Conservation (phyloP, 805 yeast species). For the Pichia thaimueangensis region DNA sequence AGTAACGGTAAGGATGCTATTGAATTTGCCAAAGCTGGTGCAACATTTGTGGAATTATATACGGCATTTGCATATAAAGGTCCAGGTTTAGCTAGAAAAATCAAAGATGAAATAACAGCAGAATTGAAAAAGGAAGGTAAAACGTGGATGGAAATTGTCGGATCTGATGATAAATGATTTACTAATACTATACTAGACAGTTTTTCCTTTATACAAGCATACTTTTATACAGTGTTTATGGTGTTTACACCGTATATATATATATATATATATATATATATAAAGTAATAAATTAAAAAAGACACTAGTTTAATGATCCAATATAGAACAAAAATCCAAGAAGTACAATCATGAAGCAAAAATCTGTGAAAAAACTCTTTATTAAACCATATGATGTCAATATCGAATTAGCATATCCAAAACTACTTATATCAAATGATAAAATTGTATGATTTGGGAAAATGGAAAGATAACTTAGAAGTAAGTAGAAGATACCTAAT, state of each 20-base stretch:
- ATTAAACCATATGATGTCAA: slow-evolving; percentile 3
- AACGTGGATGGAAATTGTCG: slow-evolving; percentile 79
- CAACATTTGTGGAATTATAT: slow-evolving; percentile 79
- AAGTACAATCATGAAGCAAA: slow-evolving; percentile 4
- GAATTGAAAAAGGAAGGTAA: slow-evolving; percentile 68
- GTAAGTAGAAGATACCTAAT: slow-evolving; percentile 1
- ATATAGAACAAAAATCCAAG: slow-evolving; percentile 1
- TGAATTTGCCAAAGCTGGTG: slow-evolving; percentile 92
- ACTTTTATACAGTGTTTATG: too few species aligned
- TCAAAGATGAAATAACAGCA: slow-evolving; percentile 51
- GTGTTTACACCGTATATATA: too few species aligned
- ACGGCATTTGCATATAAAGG: slow-evolving; percentile 92
- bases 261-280: too few species aligned
- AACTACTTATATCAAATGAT: slow-evolving; percentile 9
- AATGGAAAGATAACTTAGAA: neutral
- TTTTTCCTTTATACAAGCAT: too few species aligned
- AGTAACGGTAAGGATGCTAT: slow-evolving; percentile 81
- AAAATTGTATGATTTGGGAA: slow-evolving; percentile 10
- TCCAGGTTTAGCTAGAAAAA: slow-evolving; percentile 67
- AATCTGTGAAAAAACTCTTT: slow-evolving; percentile 8
- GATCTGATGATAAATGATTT: slow-evolving; percentile 43
- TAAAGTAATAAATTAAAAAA: too few species aligned
- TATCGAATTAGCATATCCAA: slow-evolving; percentile 7
- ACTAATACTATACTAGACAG: too few species aligned
- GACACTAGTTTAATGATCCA: neutral